Base-by-base conservation (phyloP, 371 early-diverging fungal species). In the Smittium culicis region DNA sequence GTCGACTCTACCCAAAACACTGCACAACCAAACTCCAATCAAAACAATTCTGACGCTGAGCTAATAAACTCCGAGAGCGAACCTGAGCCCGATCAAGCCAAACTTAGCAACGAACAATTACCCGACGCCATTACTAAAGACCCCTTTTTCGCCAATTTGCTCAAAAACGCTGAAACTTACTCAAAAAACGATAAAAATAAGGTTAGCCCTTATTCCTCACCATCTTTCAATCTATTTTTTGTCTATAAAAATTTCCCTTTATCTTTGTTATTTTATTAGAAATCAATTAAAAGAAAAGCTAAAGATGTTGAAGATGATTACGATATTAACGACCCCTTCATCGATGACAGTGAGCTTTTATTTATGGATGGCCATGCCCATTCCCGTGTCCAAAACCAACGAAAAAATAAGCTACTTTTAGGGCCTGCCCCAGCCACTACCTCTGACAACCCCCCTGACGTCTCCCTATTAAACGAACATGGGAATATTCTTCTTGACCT, bases 321-420 rank as follows among this genome's bases (percentile, higher is more conserved):
- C 35, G 80, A 80, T 69, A 35, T 80, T 56, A 72, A 73, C 30
- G 80, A 80, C 61, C 80, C 80, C 34, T 80, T 80, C 71, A 80
- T 80, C 61, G 80, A 80, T 65, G 80, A 80, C 58, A 81, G 80
- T 62, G 81, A 81, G 54, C 69, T 80, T 55, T 77, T 77, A 31
- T 70, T 76, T 60, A 73, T 77, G 77, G 73, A 72, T 64, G 75
- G 79, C 0, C 78, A 77, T 61, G 68, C 59, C 56, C 75, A 75
- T 33, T 57, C 72, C 25, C 25, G 25, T 24, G 14, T 31, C n/a
- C 32, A 5, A 2, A 63, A 30, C 31, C n/a, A 66, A 59, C 54
- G 45, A 45, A 56, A 59, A 30, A 66, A 45, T 14, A 1, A 11
- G n/a, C 2, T 66, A 17, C n/a, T 29, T 14, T 35, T 66, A 34